These are phyloP conservation scores for Capsicum chinense DNA, from an alignment of 257 asterid genomes.

Conservation along the genomic window DNA sequence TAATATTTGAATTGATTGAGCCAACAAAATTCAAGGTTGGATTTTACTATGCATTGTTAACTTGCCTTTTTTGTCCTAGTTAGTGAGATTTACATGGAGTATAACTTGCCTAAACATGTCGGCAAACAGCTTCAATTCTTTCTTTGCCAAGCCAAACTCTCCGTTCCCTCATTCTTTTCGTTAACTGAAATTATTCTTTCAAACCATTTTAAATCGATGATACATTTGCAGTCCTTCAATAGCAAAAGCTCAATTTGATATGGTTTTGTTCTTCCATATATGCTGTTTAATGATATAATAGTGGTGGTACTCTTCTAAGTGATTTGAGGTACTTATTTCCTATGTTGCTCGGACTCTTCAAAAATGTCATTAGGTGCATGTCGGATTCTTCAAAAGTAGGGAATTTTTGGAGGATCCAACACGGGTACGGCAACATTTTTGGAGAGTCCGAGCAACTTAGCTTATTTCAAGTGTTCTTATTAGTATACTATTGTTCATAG, in stretches of 20 bases:
- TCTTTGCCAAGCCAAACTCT: neutral
- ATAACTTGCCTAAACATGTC: neutral
- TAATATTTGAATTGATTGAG: constrained; percentile 72
- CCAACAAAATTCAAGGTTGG: constrained; percentile 81
- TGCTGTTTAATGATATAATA: neutral
- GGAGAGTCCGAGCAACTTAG: no score
- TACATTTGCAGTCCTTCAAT: neutral
- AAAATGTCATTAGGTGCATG: no score
- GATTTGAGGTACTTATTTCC: neutral
- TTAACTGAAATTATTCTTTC: neutral
- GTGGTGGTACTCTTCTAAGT: neutral
- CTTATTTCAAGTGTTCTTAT: neutral
- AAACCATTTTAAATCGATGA: neutral
- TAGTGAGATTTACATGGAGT: neutral
- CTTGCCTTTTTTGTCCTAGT: neutral
- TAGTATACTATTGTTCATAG: constrained; percentile 40
- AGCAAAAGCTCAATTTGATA: neutral
- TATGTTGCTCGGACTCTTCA: no score
- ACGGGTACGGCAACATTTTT: no score
- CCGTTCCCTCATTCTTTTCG: neutral
- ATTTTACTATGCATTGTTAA: neutral
- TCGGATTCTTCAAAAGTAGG: no score
- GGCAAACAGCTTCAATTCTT: neutral
- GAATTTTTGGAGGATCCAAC: no score
- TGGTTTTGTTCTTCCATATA: neutral